Evolutionary conservation across 2,329 filamentous ascomycete species (phyloP).

Genomic region (Venturiaceae sp.): DNA sequence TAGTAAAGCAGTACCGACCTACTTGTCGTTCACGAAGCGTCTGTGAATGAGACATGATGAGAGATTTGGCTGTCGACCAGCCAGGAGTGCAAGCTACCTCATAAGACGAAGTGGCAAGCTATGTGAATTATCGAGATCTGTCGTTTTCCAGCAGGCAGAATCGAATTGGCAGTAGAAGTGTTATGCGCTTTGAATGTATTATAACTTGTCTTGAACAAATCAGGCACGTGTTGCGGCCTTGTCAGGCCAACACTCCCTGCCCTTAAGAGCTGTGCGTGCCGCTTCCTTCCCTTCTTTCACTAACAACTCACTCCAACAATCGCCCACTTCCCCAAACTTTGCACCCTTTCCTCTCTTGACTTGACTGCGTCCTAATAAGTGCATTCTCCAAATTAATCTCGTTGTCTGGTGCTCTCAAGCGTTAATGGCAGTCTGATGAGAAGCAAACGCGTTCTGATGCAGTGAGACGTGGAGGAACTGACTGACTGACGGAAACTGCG

Average conservation of each 20-base stretch:
- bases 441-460: conserved; percentile 4
- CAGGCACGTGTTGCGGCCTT: too few species aligned
- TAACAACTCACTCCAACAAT: not conserved
- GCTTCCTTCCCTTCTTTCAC: not conserved
- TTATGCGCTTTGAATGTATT: too few species aligned
- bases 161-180: not conserved
- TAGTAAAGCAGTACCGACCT: conserved; percentile 36
- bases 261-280: not conserved
- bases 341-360: conserved; percentile 3
- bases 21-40: conserved; percentile 64
- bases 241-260: too few species aligned
- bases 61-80: conserved; percentile 14
- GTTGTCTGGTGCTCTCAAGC: not conserved
- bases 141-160: not conserved
- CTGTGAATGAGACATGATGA: conserved; percentile 46
- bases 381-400: not conserved
- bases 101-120: not conserved
- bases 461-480: not conserved
- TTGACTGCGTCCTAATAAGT: conserved; percentile 5
- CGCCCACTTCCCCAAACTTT: conserved; percentile 3
- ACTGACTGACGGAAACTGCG: not conserved
- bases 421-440: conserved; percentile 1
- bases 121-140: not conserved
- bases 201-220: too few species aligned
- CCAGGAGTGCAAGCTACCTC: conserved; percentile 13